Conservation (phyloP, 2,329 filamentous ascomycete species). For the Botryotinia convoluta region DNA sequence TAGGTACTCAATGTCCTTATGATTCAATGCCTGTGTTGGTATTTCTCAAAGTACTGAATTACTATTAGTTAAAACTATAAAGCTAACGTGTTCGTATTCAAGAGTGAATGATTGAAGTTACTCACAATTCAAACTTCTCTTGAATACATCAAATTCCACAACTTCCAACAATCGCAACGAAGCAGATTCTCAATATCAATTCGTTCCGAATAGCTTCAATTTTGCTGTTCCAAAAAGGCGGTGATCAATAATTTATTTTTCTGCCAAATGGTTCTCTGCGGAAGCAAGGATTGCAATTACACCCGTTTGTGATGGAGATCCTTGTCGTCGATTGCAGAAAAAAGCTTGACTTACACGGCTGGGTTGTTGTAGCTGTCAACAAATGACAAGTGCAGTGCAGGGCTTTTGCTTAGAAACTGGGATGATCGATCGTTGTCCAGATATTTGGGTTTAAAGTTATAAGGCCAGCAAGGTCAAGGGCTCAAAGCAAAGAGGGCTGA, state of each 20-base stretch:
- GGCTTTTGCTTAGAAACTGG: slow-evolving; percentile 2
- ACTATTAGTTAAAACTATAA: background rate
- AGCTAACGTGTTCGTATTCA: background rate
- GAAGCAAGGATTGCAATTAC: slow-evolving; percentile 18
- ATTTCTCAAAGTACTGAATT: background rate
- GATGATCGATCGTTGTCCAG: slow-evolving; percentile 14
- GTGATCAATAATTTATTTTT: background rate
- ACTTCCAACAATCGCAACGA: background rate
- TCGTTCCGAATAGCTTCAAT: slow-evolving; percentile 16
- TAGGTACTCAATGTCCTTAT: background rate
- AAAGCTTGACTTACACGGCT: slow-evolving; percentile 17
- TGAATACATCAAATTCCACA: background rate
- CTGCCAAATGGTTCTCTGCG: background rate
- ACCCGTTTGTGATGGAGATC: slow-evolving; percentile 12
- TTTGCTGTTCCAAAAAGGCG: background rate
- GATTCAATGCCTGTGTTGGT: background rate
- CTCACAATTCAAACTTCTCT: background rate
- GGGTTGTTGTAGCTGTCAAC: slow-evolving; percentile 15
- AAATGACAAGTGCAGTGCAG: slow-evolving; percentile 13
- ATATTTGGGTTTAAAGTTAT: slow-evolving; percentile 4
- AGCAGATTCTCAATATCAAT: background rate
- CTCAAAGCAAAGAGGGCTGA: background rate
- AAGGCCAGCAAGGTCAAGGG: slow-evolving; percentile 17
- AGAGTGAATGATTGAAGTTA: background rate
- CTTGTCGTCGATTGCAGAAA: slow-evolving; percentile 18